These are phyloP conservation scores for Beauveria scarabaeidicola DNA, from an alignment of 2,329 filamentous ascomycete species.

Conservation along the genomic window DNA sequence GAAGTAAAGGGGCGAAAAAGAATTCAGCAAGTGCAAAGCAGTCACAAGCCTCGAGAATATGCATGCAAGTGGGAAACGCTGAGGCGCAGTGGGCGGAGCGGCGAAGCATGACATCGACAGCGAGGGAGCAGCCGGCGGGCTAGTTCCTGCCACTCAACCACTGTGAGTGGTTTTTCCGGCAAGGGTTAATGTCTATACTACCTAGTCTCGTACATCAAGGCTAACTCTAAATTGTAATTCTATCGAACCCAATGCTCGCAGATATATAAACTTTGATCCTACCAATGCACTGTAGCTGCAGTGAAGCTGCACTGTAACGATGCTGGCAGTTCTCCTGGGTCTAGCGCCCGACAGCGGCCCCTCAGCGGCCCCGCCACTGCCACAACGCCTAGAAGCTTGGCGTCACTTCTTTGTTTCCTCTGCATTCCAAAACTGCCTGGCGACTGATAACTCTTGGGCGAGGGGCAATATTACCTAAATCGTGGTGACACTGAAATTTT, in stretches of 20 bases:
- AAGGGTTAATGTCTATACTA: neutral
- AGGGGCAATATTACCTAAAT: neutral
- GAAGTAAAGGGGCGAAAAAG: neutral
- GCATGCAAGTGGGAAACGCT: constrained; percentile 1
- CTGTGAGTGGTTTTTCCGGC: neutral
- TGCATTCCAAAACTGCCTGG: neutral
- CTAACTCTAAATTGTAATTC: neutral
- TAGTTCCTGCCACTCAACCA: neutral
- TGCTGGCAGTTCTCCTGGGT: neutral
- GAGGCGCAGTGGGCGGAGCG: constrained; percentile 2
- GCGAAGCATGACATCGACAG: constrained; percentile 10
- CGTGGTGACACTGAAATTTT: no score
- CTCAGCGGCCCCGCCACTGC: constrained; percentile 11
- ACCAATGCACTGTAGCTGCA: neutral
- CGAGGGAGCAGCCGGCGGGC: constrained; percentile 5
- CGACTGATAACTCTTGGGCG: no score
- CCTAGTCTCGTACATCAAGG: neutral
- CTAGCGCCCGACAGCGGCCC: neutral
- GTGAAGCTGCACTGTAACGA: neutral
- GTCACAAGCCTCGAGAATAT: neutral
- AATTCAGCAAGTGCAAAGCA: neutral
- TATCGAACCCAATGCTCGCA: neutral
- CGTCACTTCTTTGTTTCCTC: neutral
- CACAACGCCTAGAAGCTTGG: constrained; percentile 8
- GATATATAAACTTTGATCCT: no score